Percentiles rank a stretch among this genome's conserved stretches.
phyloP scores from a whole-genome alignment of 2,329 filamentous ascomycete genomes.

The Dactylellina haptotyla region DNA sequence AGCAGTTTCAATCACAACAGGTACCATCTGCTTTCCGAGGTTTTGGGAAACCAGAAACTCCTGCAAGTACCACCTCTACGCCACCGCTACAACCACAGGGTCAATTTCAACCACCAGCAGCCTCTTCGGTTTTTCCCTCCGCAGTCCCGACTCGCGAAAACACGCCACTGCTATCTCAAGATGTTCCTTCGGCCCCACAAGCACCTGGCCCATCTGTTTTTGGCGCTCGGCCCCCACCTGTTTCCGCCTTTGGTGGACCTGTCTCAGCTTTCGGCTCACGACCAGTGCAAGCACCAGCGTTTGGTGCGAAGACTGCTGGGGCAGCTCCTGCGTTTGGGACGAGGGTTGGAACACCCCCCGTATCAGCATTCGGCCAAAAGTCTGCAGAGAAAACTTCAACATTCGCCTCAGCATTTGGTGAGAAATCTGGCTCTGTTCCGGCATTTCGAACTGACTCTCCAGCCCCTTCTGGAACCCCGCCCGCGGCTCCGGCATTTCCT shows the following conservation, averaged over 20 bases:
- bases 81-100: constrained; percentile 5
- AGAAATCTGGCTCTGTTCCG: constrained; percentile 5
- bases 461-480: constrained; percentile 10
- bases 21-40: constrained; percentile 21
- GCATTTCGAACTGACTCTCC: constrained; percentile 1
- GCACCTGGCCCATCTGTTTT: constrained; percentile 32
- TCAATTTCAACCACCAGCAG: constrained; percentile 11
- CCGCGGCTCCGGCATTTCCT: constrained; percentile 18
- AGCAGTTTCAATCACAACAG: background rate
- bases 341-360: constrained; percentile 9
- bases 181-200: background rate
- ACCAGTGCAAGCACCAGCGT: constrained; percentile 3
- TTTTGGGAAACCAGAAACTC: constrained; percentile 13
- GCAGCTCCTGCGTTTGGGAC: constrained; percentile 23
- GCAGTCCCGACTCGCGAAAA: constrained; percentile 24
- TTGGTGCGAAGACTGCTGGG: constrained; percentile 9
- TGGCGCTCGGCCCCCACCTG: constrained; percentile 5
- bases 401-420: constrained; percentile 21
- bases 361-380: constrained; percentile 31
- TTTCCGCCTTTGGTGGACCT: constrained; percentile 33
- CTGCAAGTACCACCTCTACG: background rate
- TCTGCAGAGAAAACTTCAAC: constrained; percentile 6
- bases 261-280: constrained; percentile 36
- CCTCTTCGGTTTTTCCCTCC: constrained; percentile 10
- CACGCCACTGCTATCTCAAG: background rate